These are phyloP conservation scores for Lophiostoma macrostomum DNA, from an alignment of 495 filamentous ascomycete species.

Conservation along the genomic window DNA sequence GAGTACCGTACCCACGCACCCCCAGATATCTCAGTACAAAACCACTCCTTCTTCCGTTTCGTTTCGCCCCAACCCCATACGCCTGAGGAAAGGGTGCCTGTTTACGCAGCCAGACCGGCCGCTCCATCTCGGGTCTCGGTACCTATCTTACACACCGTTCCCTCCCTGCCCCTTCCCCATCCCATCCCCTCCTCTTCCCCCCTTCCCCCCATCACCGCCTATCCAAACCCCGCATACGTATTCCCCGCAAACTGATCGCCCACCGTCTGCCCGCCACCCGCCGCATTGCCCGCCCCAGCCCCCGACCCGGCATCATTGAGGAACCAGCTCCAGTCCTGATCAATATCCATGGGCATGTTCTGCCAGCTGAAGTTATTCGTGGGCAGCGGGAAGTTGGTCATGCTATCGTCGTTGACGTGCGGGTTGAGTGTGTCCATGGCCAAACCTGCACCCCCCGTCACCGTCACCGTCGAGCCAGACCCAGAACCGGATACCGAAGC, in stretches of 20 bases:
- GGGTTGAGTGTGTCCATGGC: no score
- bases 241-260: conserved; percentile 19
- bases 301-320: conserved; percentile 20
- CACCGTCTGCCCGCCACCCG: conserved; percentile 8
- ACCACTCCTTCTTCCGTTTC: no score
- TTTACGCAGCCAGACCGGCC: no score
- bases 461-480: no score
- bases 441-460: no score
- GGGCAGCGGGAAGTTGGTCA: conserved; percentile 28
- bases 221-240: conserved; percentile 17
- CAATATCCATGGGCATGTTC: conserved; percentile 38
- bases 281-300: neutral
- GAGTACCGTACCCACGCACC: no score
- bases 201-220: neutral
- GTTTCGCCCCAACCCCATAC: no score
- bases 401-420: conserved; percentile 29
- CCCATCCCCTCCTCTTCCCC: neutral
- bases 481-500: conserved; percentile 36
- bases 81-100: no score
- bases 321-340: conserved; percentile 42
- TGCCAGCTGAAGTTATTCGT: conserved; percentile 31
- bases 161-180: neutral
- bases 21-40: no score
- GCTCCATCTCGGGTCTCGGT: no score
- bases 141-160: neutral